Conservation (phyloP, 257 asterid genomes). For the Perilla frutescens region DNA sequence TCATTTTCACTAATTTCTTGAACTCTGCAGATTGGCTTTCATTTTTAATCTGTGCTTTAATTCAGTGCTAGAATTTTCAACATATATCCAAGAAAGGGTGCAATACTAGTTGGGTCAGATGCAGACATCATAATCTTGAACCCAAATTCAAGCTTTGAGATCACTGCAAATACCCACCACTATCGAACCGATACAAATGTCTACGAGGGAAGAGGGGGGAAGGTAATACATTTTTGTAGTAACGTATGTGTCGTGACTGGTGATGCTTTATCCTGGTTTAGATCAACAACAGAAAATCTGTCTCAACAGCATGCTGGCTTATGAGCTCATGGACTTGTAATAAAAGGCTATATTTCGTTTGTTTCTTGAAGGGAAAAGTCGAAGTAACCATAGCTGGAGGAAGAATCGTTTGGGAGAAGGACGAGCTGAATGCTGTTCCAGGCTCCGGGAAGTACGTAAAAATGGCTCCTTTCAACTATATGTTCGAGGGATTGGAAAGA, state of each 20-base stretch:
- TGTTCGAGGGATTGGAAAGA: slow-evolving; percentile 72
- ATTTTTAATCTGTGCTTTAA: slow-evolving; percentile 6
- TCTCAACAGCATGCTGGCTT: background rate
- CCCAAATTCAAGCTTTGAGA: slow-evolving; percentile 84
- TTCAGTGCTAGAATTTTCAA: slow-evolving; percentile 92
- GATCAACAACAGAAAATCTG: background rate
- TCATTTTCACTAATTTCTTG: slow-evolving; percentile 4
- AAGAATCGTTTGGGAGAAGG: slow-evolving; percentile 83
- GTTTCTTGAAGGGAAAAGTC: slow-evolving; percentile 69
- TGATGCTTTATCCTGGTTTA: too few species aligned
- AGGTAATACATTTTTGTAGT: slow-evolving; percentile 49
- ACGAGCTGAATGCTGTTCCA: slow-evolving; percentile 63
- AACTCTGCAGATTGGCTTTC: slow-evolving; percentile 25
- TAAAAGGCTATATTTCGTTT: background rate
- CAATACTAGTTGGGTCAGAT: slow-evolving; percentile 88
- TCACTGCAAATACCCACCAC: slow-evolving; percentile 81
- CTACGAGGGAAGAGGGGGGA: slow-evolving; percentile 83
- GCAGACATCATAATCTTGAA: slow-evolving; percentile 90
- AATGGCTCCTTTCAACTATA: slow-evolving; percentile 82
- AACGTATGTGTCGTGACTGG: background rate
- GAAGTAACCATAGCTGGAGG: slow-evolving; percentile 95
- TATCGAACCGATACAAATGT: slow-evolving; percentile 86
- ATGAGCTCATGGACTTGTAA: background rate
- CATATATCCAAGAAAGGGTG: slow-evolving; percentile 94
- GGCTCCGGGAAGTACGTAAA: slow-evolving; percentile 81